Evolutionary conservation across 306 rosid species (phyloP).

Genomic region (Herpetospermum pedunculosum): DNA sequence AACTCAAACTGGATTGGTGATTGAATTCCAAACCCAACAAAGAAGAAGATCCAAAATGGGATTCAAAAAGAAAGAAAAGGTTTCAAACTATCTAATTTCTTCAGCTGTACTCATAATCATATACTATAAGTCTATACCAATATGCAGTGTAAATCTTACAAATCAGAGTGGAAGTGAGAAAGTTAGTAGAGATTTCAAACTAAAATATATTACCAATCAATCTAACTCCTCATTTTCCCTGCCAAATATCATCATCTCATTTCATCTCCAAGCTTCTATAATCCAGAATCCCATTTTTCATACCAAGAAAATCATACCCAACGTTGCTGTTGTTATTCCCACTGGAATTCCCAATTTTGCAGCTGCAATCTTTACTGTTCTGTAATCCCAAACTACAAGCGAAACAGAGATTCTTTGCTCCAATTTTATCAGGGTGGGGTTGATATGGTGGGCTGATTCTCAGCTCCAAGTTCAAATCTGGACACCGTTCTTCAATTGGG

Average conservation of each 20-base stretch:
- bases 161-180: conserved; percentile 18
- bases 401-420: conserved; percentile 22
- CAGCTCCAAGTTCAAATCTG: conserved; percentile 82
- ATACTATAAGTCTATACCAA: conserved; percentile 35
- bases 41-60: not conserved
- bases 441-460: conserved; percentile 79
- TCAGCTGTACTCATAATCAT: conserved; percentile 40
- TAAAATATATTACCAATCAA: conserved; percentile 14
- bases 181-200: conserved; percentile 6
- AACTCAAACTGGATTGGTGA: not conserved
- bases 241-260: conserved; percentile 13
- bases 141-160: conserved; percentile 37
- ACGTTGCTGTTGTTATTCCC: conserved; percentile 17
- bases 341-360: conserved; percentile 16
- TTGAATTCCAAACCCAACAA: not conserved
- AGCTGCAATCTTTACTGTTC: conserved; percentile 33
- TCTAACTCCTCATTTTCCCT: conserved; percentile 15
- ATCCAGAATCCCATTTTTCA: conserved; percentile 60
- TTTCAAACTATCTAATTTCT: conserved; percentile 5
- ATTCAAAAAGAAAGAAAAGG: not conserved
- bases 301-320: conserved; percentile 80
- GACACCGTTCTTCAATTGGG: conserved; percentile 44
- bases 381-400: conserved; percentile 44
- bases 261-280: conserved; percentile 84
- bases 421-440: conserved; percentile 22